These are phyloP conservation scores for Ogataea parapolymorpha DNA, from an alignment of 805 yeast genomes.

Conservation along the genomic window DNA sequence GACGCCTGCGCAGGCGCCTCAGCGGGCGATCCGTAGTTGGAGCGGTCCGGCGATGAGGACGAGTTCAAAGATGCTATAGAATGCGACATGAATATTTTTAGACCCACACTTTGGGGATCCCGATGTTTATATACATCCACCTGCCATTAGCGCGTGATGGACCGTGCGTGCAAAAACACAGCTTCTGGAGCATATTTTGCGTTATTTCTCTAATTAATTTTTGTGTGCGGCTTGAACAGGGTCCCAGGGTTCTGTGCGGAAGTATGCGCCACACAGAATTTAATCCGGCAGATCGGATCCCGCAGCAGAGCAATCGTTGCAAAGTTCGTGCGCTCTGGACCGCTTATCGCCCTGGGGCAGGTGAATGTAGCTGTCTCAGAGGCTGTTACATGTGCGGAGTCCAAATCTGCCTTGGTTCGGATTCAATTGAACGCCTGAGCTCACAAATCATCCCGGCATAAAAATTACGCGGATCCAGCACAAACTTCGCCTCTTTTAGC, in stretches of 20 bases:
- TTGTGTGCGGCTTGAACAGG: conserved; percentile 8
- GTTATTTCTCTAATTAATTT: conserved; percentile 7
- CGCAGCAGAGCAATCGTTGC: background rate
- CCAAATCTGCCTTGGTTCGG: too few species aligned
- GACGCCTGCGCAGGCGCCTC: background rate
- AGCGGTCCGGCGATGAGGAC: conserved; percentile 16
- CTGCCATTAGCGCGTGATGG: conserved; percentile 5
- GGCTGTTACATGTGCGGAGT: too few species aligned
- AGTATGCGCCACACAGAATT: conserved; percentile 2
- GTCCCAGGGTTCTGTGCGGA: conserved; percentile 11
- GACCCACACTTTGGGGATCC: background rate
- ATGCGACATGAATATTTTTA: conserved; percentile 10
- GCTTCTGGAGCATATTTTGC: conserved; percentile 4
- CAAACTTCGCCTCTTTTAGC: background rate
- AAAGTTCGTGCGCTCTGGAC: background rate
- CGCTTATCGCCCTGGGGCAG: background rate
- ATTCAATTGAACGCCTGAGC: background rate
- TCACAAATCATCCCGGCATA: background rate
- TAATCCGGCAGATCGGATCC: conserved; percentile 14
- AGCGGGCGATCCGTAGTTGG: conserved; percentile 1
- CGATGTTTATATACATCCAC: background rate
- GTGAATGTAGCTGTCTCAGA: too few species aligned
- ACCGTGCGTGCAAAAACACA: background rate
- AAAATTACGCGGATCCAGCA: conserved; percentile 10
- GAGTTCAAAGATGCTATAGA: conserved; percentile 20